Evolutionary conservation across 805 yeast genomes (phyloP), one percentile per base, ranked within the genome.

Genomic region (Blastobotrys chiropterorum): DNA sequence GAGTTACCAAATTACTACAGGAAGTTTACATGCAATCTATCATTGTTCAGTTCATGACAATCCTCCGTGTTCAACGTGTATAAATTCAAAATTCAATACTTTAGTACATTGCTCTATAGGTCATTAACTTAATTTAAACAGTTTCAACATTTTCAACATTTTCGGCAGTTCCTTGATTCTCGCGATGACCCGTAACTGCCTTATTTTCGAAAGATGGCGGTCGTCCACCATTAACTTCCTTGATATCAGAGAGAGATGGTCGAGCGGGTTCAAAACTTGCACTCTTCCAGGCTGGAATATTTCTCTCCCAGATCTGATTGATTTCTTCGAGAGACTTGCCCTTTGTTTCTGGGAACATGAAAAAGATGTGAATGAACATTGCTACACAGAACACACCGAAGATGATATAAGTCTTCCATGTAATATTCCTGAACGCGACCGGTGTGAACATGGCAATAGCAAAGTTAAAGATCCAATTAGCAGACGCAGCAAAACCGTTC

Each of bases 261-360:
- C 19, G 30, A 40, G 56, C 47, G 15, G 57, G 52, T 14, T n/a
- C 38, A 53, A 54, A 56, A 45, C 26, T 38, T 30, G 79, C 79
- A 40, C 92, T 90, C 65, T 90, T 92, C 92, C 94, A 87, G 31
- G 92, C 78, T 4, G 86, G 75, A 11, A 94, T 49, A 20, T 49
- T 51, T 4, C 50, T 56, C 19, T 54, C 60, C 95, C 71, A 85
- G 85, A 72, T 60, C 47, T 60, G 61, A 47, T 57, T 56, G 43
- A 60, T 59, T 50, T 59, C 62, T 44, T 59, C 86, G 67, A 81
- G 74, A 52, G 61, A 34, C 53, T 59, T 59, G 30, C 60, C 62
- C 52, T 59, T 59, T 44, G 62, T 59, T 47, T 59, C 62, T 20
- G 62, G 62, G 56, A 59, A 59, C 39, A 57, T 42, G 19, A 59